These are phyloP conservation scores for Dictyostelium intermedium DNA, from an alignment of 78 protist species.

Conservation along the genomic window DNA sequence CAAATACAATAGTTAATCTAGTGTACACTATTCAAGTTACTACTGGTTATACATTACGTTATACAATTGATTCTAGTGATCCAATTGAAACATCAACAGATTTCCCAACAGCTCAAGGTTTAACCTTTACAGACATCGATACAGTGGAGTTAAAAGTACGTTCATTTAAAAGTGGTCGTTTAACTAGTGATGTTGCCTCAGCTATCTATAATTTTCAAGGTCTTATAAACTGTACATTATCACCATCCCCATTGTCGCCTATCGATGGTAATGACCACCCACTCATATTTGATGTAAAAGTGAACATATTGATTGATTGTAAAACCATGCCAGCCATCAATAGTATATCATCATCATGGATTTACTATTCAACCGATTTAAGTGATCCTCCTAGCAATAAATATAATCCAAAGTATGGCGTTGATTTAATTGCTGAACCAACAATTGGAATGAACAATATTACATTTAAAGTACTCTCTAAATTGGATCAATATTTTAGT, in stretches of 20 bases:
- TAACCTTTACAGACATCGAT: background rate
- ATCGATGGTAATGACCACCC: background rate
- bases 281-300: background rate
- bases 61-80: slow-evolving; percentile 4
- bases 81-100: background rate
- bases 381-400: background rate
- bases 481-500: slow-evolving; percentile 1
- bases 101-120: background rate
- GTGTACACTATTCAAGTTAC: background rate
- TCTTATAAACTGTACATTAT: background rate
- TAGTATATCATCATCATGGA: slow-evolving; percentile 25
- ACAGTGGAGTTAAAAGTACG: background rate
- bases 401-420: slow-evolving; percentile 24
- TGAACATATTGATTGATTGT: background rate
- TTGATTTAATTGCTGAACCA: background rate
- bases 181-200: background rate
- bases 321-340: background rate
- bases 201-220: background rate
- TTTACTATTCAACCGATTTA: background rate
- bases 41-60: background rate
- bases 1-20: background rate
- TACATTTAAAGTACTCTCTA: background rate
- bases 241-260: background rate
- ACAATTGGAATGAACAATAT: background rate
- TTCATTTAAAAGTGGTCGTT: background rate